phyloP scores from a whole-genome alignment of 2,329 filamentous ascomycete species.

The Aureobasidium sp. region DNA sequence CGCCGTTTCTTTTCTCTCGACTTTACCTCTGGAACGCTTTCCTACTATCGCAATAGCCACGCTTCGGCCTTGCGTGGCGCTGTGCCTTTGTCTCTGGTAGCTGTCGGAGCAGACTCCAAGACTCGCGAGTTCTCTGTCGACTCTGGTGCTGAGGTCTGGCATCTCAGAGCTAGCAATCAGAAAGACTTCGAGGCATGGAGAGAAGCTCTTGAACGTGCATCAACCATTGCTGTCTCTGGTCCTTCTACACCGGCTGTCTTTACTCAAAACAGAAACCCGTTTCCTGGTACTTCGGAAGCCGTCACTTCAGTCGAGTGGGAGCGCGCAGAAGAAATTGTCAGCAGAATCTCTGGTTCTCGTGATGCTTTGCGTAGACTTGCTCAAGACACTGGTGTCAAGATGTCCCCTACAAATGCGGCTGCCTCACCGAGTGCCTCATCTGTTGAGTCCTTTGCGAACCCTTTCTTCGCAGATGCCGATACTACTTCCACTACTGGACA shows the following conservation, averaged over 20 bases:
- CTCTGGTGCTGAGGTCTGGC: conserved; percentile 97
- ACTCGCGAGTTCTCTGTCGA: conserved; percentile 95
- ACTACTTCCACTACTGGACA: conserved; percentile 23
- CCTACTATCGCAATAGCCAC: conserved; percentile 96
- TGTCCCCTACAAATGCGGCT: conserved; percentile 42
- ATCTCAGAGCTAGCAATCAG: conserved; percentile 83
- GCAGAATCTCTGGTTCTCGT: conserved; percentile 85
- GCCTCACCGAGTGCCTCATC: conserved; percentile 22
- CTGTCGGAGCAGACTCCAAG: conserved; percentile 89
- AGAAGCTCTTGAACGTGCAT: conserved; percentile 83
- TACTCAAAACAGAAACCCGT: neutral
- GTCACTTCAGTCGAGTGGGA: conserved; percentile 71
- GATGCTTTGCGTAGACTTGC: conserved; percentile 90
- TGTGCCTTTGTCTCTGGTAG: conserved; percentile 91
- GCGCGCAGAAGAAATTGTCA: conserved; percentile 86
- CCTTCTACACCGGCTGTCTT: conserved; percentile 17
- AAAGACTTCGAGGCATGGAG: conserved; percentile 95
- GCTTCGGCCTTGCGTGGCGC: conserved; percentile 93
- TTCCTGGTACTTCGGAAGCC: neutral
- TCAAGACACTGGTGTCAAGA: conserved; percentile 81
- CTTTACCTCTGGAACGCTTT: conserved; percentile 92
- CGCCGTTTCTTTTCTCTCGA: conserved; percentile 96
- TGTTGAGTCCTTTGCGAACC: conserved; percentile 27
- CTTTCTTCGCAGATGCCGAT: conserved; percentile 37
- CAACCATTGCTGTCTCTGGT: conserved; percentile 40